Evolutionary conservation across 2,329 filamentous ascomycete species (phyloP), one percentile per base, ranked within the genome.

Genomic region (Pestalotiopsis sp.): DNA sequence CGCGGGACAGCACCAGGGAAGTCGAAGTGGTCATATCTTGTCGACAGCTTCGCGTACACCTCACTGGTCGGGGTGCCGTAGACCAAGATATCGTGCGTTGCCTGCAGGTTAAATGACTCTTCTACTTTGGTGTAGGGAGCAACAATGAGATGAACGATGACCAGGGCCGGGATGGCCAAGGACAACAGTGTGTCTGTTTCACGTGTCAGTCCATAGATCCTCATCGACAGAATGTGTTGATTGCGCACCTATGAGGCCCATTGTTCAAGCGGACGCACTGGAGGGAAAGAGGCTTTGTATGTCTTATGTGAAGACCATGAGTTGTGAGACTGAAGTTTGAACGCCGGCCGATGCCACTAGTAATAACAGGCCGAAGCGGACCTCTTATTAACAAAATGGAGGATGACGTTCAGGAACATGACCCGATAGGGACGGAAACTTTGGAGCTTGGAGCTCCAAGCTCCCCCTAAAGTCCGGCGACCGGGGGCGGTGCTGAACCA

Each of bases 91-190:
- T 99, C 96, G 80, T 98, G 96, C 3, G 91, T 88, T 5, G 96
- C 96, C 80, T 99, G 96, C 69, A 98, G 90, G 79, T 97, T 97
- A 87, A 99, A 98, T 0, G 95, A 98, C 81, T 99, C 96, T 80
- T 99, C 96, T 69, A 99, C 96, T 80, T 99, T 99, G 68, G 95
- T 98, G 83, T 97, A 95, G 0, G 96, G 96, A 12, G 95, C 90
- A 27, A 90, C 78, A 70, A 90, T 76, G 67, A 97, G 89, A 80
- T 97, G 93, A 67, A 92, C 67, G 69, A 92, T 78, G 73, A 93
- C 85, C 41, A 91, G 78, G 2, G 85, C 79, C 1, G 93, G 92
- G 69, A 94, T 83, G 64, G 90, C 80, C 71, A 90, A 77, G 66
- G 82, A 78, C 56, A 91, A 76, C 17, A 85, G 69, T 36, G 79